Base-by-base conservation (phyloP, 1,284 basidiomycete genomes). In the Irpex rosettiformis region DNA sequence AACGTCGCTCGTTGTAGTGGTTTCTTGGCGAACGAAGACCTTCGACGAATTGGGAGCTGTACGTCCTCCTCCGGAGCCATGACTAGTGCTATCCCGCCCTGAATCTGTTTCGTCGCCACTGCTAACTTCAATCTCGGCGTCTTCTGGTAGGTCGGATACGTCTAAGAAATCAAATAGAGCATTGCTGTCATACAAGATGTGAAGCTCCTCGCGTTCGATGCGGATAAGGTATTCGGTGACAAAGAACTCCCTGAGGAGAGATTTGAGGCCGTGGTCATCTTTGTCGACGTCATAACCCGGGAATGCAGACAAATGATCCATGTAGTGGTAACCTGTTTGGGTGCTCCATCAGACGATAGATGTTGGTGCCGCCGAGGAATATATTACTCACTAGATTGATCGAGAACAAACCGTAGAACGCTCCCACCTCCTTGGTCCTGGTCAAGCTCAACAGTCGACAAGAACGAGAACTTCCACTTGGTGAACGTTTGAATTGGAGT, bases 401-500 rank as follows among this genome's bases (percentile, higher is more conserved):
- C 66, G 29, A 72, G 62, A 40, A 47, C 59, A 57, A 70, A 65
- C 18, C 62, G 65, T 24, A 60, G 66, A 7, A 66, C 59, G 24
- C 61, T 58, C 7, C 67, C 69, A 3, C 66, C 66, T 13, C 59
- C 58, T 33, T 18, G 37, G 18, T 18, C 21, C 45, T 49, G 11
- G 24, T 57, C 56, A 29, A 67, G 60, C 33, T 65, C 48, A 7
- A 72, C 61, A 43, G 70, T 67, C 40, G 73, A 66, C 13, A 75
- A 60, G 58, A 73, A 58, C 0, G 70, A 68, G 40, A 75, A 64
- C 58, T 65, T 66, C 71, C 70, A 73, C 47, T 69, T 64, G 21
- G 24, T 52, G 52, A 64, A 70, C 16, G 37, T 55, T 21, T 55
- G 60, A 21, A 56, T 25, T 24, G 37, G 45, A 3, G 22, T 37